Conservation (phyloP, 164 flowering plant genomes). For the Berberis thunbergii region DNA sequence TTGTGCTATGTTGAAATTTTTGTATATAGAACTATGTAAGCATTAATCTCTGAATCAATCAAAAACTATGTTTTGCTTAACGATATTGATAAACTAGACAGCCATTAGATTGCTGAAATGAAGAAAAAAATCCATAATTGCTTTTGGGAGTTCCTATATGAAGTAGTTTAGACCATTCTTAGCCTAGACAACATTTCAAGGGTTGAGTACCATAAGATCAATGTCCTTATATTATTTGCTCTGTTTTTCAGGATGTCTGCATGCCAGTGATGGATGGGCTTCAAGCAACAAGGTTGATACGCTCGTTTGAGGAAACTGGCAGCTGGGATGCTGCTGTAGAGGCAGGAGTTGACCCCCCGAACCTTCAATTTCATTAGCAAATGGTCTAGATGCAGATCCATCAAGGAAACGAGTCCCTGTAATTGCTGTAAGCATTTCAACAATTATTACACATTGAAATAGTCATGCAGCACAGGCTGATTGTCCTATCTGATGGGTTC, state of each 20-base stretch:
- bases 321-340: slow-evolving; percentile 73
- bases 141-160: not conserved
- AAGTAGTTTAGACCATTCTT: not conserved
- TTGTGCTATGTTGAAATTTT: too few relatives aligned
- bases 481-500: too few relatives aligned
- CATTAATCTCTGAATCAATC: too few relatives aligned
- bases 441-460: not conserved
- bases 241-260: slow-evolving; percentile 73
- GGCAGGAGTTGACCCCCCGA: slow-evolving; percentile 50
- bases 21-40: too few relatives aligned
- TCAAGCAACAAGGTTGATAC: slow-evolving; percentile 80
- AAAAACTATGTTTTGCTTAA: too few relatives aligned
- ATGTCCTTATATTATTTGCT: not conserved
- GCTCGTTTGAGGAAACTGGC: slow-evolving; percentile 86
- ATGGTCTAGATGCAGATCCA: slow-evolving; percentile 12
- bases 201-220: not conserved
- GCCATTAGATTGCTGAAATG: too few relatives aligned
- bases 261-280: slow-evolving; percentile 99
- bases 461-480: not conserved
- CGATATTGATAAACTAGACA: too few relatives aligned
- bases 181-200: not conserved
- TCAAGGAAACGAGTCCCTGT: slow-evolving; percentile 52
- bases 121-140: not conserved
- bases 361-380: slow-evolving; percentile 20
- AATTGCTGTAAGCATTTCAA: slow-evolving; percentile 54